phyloP scores from a whole-genome alignment of 129 eudicot species.

The Flaveria brownii region DNA sequence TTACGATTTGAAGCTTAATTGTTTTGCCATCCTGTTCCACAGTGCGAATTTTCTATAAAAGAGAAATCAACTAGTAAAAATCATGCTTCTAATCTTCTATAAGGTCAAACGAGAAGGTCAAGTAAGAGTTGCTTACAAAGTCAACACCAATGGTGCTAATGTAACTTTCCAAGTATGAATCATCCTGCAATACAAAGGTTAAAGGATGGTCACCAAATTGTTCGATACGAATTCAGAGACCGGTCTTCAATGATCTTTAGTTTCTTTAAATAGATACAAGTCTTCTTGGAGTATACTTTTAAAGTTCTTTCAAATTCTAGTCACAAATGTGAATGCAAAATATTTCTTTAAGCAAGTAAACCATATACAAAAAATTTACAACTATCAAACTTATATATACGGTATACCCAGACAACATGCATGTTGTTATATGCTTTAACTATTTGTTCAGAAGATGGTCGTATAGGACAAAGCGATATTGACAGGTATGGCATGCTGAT shows the following conservation, averaged over 20 bases:
- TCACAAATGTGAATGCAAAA: slow-evolving; percentile 4
- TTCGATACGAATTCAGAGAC: neutral
- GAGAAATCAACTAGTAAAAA: neutral
- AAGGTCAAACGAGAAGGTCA: slow-evolving; percentile 13
- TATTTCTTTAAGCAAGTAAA: neutral
- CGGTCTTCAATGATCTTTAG: neutral
- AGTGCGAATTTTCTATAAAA: slow-evolving; percentile 69
- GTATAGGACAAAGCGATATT: neutral
- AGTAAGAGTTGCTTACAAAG: slow-evolving; percentile 64
- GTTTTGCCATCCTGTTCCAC: slow-evolving; percentile 95
- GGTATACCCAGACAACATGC: neutral
- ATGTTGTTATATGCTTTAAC: neutral
- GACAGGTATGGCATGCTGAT: neutral
- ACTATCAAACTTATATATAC: neutral
- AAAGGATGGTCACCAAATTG: slow-evolving; percentile 12
- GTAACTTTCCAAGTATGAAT: slow-evolving; percentile 93
- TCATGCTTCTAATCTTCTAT: neutral
- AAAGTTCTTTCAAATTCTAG: neutral
- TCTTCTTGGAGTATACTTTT: neutral
- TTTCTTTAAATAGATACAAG: neutral
- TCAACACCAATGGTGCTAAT: slow-evolving; percentile 99
- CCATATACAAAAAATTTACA: neutral
- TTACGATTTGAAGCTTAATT: slow-evolving; percentile 86
- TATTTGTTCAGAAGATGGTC: neutral
- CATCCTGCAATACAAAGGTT: slow-evolving; percentile 59